These are phyloP conservation scores for Coemansia sp. DNA, from an alignment of 192 early-diverging fungal species.

Conservation along the genomic window DNA sequence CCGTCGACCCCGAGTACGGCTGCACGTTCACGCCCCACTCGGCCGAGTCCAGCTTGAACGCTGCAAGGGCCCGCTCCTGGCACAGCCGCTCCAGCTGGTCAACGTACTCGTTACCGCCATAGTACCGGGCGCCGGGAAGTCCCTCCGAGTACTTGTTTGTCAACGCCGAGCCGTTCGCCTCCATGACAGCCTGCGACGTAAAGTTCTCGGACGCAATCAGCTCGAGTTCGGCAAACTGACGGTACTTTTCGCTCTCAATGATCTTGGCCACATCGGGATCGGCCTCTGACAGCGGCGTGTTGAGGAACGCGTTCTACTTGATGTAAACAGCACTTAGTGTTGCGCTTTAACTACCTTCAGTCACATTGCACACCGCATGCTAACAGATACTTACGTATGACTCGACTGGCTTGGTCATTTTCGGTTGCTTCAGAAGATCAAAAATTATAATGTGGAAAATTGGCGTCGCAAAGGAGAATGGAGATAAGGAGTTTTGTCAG, in stretches of 20 bases:
- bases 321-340: too few species aligned
- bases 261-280: slow-evolving; percentile 92
- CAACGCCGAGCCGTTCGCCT: slow-evolving; percentile 97
- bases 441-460: too few species aligned
- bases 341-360: background rate
- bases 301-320: slow-evolving; percentile 72
- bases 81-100: slow-evolving; percentile 95
- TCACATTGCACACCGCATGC: too few species aligned
- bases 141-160: slow-evolving; percentile 99
- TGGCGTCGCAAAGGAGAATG: too few species aligned
- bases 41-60: slow-evolving; percentile 81
- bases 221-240: slow-evolving; percentile 97
- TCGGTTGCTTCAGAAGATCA: background rate
- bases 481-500: too few species aligned
- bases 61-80: slow-evolving; percentile 90
- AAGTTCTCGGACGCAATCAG: slow-evolving; percentile 99
- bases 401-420: slow-evolving; percentile 46
- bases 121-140: slow-evolving; percentile 98
- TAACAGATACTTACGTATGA: slow-evolving; percentile 33
- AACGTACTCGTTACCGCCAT: slow-evolving; percentile 98
- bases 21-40: slow-evolving; percentile 99
- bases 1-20: slow-evolving; percentile 98
- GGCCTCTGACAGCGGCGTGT: slow-evolving; percentile 86
- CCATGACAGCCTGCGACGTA: slow-evolving; percentile 99
- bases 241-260: slow-evolving; percentile 96